Percentiles rank a stretch among this genome's conserved stretches.
Conservation (phyloP, 108 stramenopile genomes). For the Aureococcus anophagefferens region DNA sequence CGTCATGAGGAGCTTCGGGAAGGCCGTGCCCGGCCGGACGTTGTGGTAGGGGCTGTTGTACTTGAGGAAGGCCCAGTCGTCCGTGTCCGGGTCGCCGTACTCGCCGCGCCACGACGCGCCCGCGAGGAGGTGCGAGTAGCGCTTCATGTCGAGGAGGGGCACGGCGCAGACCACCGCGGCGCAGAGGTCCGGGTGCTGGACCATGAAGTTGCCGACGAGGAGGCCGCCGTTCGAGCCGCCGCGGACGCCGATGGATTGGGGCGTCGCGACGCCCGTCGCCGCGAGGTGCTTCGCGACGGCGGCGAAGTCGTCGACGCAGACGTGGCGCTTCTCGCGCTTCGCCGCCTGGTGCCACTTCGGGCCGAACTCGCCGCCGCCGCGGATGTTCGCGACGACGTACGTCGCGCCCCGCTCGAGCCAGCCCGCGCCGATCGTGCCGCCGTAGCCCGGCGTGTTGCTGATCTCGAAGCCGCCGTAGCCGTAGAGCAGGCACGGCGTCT, state of each 20-base stretch:
- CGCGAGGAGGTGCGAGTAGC: constrained; percentile 60
- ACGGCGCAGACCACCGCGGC: constrained; percentile 87
- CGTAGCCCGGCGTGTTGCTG: constrained; percentile 74
- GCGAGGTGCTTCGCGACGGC: constrained; percentile 81
- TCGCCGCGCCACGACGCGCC: constrained; percentile 96
- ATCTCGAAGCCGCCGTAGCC: constrained; percentile 96
- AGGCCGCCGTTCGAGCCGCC: constrained; percentile 96
- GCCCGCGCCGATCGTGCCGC: constrained; percentile 55
- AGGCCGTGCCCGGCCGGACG: constrained; percentile 27
- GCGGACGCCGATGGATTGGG: constrained; percentile 66
- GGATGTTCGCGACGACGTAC: constrained; percentile 86
- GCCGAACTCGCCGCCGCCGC: constrained; percentile 87
- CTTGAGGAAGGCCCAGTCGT: constrained; percentile 79
- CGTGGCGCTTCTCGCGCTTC: constrained; percentile 33
- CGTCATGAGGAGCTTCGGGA: constrained; percentile 61
- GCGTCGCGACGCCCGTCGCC: constrained; percentile 54
- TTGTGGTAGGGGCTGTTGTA: constrained; percentile 84
- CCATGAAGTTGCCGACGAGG: constrained; percentile 71
- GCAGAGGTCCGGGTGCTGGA: constrained; percentile 81
- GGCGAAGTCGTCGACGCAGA: constrained; percentile 76
- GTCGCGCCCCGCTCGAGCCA: constrained; percentile 85
- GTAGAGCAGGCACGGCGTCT: constrained; percentile 35
- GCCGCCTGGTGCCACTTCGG: constrained; percentile 53
- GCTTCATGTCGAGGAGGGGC: constrained; percentile 85
- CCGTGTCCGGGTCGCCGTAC: constrained; percentile 87